A percentile compares a stretch with the other conserved stretches of the same genome.
phyloP scores from a whole-genome alignment of 78 protist genomes.

The Dictyostelium brefeldianum region DNA sequence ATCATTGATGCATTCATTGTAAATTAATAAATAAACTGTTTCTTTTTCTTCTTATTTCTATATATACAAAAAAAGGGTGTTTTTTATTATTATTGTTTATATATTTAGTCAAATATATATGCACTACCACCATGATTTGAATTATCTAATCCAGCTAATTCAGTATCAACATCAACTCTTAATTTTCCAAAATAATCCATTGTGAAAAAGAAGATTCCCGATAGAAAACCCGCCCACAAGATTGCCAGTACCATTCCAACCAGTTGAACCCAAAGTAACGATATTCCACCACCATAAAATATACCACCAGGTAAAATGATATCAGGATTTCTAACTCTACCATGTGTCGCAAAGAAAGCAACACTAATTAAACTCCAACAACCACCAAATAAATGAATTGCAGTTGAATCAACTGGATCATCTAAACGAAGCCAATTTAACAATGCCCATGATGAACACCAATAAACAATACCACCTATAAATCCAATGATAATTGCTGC shows the following conservation, averaged over 20 bases:
- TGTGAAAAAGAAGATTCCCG: slow-evolving; percentile 24
- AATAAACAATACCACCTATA: slow-evolving; percentile 72
- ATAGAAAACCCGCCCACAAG: slow-evolving; percentile 43
- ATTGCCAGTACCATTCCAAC: slow-evolving; percentile 55
- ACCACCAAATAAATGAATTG: slow-evolving; percentile 75
- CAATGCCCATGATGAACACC: slow-evolving; percentile 63
- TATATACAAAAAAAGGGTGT: neutral
- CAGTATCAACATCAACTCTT: slow-evolving; percentile 75
- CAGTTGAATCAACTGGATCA: slow-evolving; percentile 77
- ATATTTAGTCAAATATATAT: slow-evolving; percentile 53
- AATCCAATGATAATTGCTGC: slow-evolving; percentile 74
- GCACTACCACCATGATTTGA: slow-evolving; percentile 77
- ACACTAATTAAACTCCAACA: slow-evolving; percentile 64
- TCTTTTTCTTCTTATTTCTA: neutral
- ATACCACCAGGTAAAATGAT: slow-evolving; percentile 43
- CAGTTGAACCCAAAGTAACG: slow-evolving; percentile 61
- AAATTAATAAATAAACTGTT: neutral
- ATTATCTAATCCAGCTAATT: slow-evolving; percentile 73
- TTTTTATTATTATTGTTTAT: neutral
- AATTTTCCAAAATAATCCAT: slow-evolving; percentile 61
- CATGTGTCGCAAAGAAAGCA: slow-evolving; percentile 67
- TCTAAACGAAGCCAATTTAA: slow-evolving; percentile 46
- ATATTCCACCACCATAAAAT: slow-evolving; percentile 77
- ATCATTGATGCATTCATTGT: neutral
- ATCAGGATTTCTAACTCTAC: slow-evolving; percentile 33